phyloP scores from a whole-genome alignment of 371 early-diverging fungal species.

The Lichtheimia ramosa region DNA sequence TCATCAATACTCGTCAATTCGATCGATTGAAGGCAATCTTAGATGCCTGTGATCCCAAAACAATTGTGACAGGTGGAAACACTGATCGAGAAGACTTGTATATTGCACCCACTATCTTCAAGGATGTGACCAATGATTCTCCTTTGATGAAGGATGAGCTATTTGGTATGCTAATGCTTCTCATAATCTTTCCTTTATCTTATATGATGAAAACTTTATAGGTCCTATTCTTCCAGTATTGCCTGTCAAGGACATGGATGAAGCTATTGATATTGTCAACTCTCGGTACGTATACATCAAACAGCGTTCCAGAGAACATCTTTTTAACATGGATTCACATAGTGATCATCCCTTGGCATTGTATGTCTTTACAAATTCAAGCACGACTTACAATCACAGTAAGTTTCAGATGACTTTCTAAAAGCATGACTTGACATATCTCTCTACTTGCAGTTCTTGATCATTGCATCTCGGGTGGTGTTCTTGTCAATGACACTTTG shows the following conservation, averaged over 20 bases:
- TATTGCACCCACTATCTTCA: conserved; percentile 70
- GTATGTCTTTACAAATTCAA: conserved; percentile 56
- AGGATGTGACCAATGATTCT: conserved; percentile 52
- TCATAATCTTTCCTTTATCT: background rate
- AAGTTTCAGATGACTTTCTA: conserved; percentile 20
- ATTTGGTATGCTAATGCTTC: conserved; percentile 44
- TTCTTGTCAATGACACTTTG: conserved; percentile 71
- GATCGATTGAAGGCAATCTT: conserved; percentile 65
- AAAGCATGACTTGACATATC: conserved; percentile 2
- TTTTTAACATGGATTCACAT: background rate
- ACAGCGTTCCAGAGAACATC: background rate
- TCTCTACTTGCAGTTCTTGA: background rate
- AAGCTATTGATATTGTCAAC: conserved; percentile 61
- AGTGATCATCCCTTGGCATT: conserved; percentile 71
- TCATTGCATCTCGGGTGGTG: conserved; percentile 67
- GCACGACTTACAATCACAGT: conserved; percentile 29
- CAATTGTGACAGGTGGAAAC: conserved; percentile 56
- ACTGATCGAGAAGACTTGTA: conserved; percentile 55
- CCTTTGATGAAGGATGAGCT: conserved; percentile 73
- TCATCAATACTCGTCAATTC: conserved; percentile 71
- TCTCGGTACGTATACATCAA: conserved; percentile 11
- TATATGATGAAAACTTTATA: background rate
- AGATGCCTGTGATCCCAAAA: conserved; percentile 37
- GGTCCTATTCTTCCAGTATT: conserved; percentile 78
- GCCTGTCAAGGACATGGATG: conserved; percentile 68